A percentile compares a stretch with the other conserved stretches of the same genome.
Conservation (phyloP, 306 rosid species). For the Acacia melanoxylon region DNA sequence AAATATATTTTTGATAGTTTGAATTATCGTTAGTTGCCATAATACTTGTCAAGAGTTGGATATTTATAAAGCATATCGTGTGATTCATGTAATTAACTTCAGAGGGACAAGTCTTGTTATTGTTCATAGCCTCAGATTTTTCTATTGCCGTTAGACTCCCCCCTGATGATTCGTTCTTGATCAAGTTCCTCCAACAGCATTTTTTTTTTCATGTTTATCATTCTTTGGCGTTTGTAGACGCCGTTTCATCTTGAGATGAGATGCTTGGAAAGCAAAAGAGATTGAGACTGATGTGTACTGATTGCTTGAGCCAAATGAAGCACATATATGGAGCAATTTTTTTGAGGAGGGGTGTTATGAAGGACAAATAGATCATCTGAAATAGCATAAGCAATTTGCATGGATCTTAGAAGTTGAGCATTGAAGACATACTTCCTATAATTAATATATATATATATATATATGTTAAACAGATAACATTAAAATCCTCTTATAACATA, state of each 20-base stretch:
- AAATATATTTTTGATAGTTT: no score
- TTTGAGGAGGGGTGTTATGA: background rate
- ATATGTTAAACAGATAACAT: no score
- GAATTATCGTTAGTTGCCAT: no score
- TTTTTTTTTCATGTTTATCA: background rate
- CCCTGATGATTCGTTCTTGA: background rate
- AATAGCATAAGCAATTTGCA: constrained; percentile 23
- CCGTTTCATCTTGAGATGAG: background rate
- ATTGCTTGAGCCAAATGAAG: constrained; percentile 11
- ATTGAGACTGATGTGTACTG: background rate
- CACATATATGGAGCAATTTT: constrained; percentile 14
- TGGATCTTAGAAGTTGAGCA: constrained; percentile 32
- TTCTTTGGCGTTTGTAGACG: background rate
- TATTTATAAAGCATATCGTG: no score
- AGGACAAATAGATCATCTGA: constrained; percentile 23
- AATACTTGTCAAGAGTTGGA: background rate
- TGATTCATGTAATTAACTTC: background rate
- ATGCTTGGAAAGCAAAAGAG: background rate
- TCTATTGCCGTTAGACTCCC: background rate
- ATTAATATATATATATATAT: no score
- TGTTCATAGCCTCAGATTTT: no score
- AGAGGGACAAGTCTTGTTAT: no score
- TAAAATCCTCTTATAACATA: no score
- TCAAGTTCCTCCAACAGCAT: background rate
- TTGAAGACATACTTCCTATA: no score